Evolutionary conservation across 352 stramenopile species (phyloP), one percentile per base, ranked within the genome.

Genomic region (Globisporangium recalcitrans): DNA sequence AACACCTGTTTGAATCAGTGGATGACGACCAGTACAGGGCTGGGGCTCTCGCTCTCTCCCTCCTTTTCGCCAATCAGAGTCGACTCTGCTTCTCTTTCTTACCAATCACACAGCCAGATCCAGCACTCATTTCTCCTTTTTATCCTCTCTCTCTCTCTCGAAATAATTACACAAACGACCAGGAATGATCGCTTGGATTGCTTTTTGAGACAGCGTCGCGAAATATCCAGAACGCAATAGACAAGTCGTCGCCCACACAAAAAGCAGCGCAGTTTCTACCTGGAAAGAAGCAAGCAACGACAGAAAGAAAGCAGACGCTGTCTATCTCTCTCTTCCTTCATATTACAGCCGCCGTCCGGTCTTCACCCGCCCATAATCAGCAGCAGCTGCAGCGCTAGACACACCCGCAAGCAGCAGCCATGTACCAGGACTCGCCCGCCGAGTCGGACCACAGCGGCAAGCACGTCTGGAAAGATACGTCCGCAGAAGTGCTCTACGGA

Each of bases 391-490:
- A 2, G 38, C n/a, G n/a, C 31, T 6, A 53, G 13, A 21, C 47
- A 27, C 13, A 26, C 48, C 34, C 47, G 36, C 26, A 54, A 2
- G 5, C 8, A 55, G 16, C 27, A 26, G 32, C 7, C 46, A 67
- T 67, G 62, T 67, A 67, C 46, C 60, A 65, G 60, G 62, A 67
- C 62, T 67, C 62, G 38, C 62, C 62, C 19, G 62, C 55, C 51
- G 60, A 65, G 53, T 67, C 62, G 34, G 54, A 67, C n/a, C 54
- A 62, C 34, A 60, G 62, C 32, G 62, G 62, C 44, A 60, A 73
- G 24, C 80, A 80, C 53, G 76, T 93, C 51, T 93, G 84, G 84
- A 74, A 77, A 55, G 84, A 93, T 70, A 88, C 78, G 62, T 77
- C 68, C 2, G 80, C 83, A 32, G 84, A 87, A 51, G 78, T 90